Conservation (phyloP, 2,329 filamentous ascomycete species). For the Domatiomyces catenatus region DNA sequence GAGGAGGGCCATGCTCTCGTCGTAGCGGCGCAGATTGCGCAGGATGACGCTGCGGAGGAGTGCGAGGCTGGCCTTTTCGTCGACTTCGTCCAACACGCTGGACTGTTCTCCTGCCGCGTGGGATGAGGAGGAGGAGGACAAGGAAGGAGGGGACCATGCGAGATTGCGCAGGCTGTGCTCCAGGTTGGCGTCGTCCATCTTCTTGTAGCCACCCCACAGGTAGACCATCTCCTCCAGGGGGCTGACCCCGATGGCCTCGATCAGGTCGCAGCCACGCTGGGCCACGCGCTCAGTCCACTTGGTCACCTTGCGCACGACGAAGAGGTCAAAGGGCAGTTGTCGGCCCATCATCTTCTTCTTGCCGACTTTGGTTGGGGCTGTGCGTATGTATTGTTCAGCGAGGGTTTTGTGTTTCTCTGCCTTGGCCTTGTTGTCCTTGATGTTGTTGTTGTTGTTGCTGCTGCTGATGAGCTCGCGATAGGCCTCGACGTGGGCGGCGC, state of each 20-base stretch:
- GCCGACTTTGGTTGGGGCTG: conserved; percentile 57
- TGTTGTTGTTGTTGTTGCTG: conserved; percentile 17
- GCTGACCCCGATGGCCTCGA: conserved; percentile 66
- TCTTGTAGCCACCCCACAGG: conserved; percentile 78
- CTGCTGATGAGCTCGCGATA: conserved; percentile 49
- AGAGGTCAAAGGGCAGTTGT: conserved; percentile 78
- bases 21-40: conserved; percentile 45
- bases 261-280: conserved; percentile 49
- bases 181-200: conserved; percentile 55
- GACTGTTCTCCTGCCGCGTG: conserved; percentile 40
- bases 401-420: conserved; percentile 44
- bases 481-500: conserved; percentile 59
- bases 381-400: conserved; percentile 55
- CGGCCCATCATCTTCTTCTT: conserved; percentile 82
- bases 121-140: too few relatives aligned
- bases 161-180: conserved; percentile 48
- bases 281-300: conserved; percentile 76
- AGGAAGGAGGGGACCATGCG: conserved; percentile 38
- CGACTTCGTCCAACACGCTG: conserved; percentile 38
- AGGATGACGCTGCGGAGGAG: conserved; percentile 52
- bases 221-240: conserved; percentile 85
- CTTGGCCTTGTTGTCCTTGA: conserved; percentile 21
- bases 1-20: conserved; percentile 51
- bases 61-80: conserved; percentile 50
- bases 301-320: conserved; percentile 64